Base-by-base conservation (phyloP, 306 rosid species). In the Senna tora region DNA sequence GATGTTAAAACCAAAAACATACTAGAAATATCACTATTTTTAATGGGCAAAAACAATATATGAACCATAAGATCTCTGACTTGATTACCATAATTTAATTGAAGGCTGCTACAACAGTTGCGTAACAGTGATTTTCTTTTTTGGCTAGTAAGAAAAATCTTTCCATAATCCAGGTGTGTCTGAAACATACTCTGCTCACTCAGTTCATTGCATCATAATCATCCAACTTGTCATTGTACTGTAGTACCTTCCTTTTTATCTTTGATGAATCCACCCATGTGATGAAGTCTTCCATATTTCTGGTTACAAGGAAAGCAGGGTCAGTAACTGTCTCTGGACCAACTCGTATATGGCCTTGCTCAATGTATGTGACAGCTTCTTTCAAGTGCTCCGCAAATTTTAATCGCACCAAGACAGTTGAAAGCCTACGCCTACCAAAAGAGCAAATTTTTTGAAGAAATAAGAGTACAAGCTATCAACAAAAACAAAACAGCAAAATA, bases 191-290 rank as follows among this genome's bases (percentile, higher is more conserved):
- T 7, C 21, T 10, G 55, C 55, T 50, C 45, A 3, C 68, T 78
- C 84, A 89, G 67, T 86, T 87, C 90, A 90, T 77, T 34, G 88
- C 66, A 76, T 93, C 98, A 69, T 90, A 93, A 67, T 93, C 97
- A 69, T 93, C 98, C 81, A 93, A 75, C 80, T 87, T 84, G 85
- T 88, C 97, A 52, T 90, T 92, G 86, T 92, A 92, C 72, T 89
- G 77, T 52, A 84, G 76, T 60, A 92, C 87, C 88, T 86, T 92
- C 65, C 93, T 88, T 86, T 83, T 93, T 16, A 93, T 90, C 88
- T 93, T 93, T 11, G 98, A 93, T 16, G 98, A 80, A 81, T 90
- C 96, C 49, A 90, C 93, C 98, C 98, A 93, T 15, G 93, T 87
- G 67, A 93, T 65, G 52, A 90, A 90, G 82, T 93, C 98, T 83